phyloP scores from a whole-genome alignment of 257 asterid genomes.

The Cordia subcordata region DNA sequence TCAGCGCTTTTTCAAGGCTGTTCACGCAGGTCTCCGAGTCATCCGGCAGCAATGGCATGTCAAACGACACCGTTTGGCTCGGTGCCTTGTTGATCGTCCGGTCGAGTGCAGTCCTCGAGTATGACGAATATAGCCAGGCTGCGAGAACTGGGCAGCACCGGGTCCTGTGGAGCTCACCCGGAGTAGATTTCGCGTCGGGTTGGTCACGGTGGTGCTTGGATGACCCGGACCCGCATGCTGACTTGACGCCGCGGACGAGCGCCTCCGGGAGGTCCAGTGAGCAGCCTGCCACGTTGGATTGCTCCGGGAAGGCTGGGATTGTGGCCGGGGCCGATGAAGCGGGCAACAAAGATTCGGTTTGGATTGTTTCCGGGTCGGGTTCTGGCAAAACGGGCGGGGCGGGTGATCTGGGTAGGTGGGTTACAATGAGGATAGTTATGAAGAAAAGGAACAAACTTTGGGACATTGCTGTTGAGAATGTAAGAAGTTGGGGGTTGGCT shows the following conservation, averaged over 20 bases:
- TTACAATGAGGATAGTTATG: conserved; percentile 26
- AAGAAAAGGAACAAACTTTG: conserved; percentile 18
- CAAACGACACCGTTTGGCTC: conserved; percentile 42
- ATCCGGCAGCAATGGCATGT: conserved; percentile 85
- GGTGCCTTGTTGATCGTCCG: conserved; percentile 22
- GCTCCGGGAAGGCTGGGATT: conserved; percentile 96
- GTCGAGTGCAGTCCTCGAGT: conserved; percentile 62
- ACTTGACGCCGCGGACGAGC: conserved; percentile 59
- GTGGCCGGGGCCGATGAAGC: conserved; percentile 55
- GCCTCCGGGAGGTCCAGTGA: conserved; percentile 72
- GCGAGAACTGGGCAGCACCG: conserved; percentile 95
- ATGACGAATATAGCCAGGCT: conserved; percentile 90
- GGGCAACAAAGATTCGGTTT: conserved; percentile 47
- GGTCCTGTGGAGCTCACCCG: conserved; percentile 56
- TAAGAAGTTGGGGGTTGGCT: conserved; percentile 7
- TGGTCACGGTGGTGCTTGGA: conserved; percentile 19
- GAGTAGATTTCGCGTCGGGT: conserved; percentile 29
- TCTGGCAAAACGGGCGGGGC: conserved; percentile 50
- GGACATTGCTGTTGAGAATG: conserved; percentile 46
- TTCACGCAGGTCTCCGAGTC: conserved; percentile 90
- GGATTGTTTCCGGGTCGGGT: conserved; percentile 53
- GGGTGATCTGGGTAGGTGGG: conserved; percentile 18
- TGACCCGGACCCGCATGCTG: conserved; percentile 57
- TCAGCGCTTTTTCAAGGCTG: conserved; percentile 66
- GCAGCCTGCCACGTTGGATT: conserved; percentile 58